phyloP scores from a whole-genome alignment of 768 basidiomycete genomes.

The Nidularia pulvinata region DNA sequence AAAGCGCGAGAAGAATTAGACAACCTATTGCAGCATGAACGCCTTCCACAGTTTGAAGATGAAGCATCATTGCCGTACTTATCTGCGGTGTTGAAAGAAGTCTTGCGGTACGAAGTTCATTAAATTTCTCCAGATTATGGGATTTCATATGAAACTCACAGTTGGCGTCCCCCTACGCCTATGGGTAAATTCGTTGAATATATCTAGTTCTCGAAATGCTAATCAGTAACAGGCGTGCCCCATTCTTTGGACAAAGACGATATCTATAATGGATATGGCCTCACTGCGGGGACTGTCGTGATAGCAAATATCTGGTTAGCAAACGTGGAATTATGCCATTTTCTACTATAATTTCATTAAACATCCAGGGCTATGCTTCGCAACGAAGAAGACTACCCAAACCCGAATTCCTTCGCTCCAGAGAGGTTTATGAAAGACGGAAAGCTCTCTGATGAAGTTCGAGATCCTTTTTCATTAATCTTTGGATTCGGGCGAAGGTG shows the following conservation, averaged over 20 bases:
- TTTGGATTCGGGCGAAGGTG: slow-evolving; percentile 3
- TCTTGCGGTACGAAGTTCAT: slow-evolving; percentile 14
- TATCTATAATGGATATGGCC: slow-evolving; percentile 39
- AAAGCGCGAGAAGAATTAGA: slow-evolving; percentile 39
- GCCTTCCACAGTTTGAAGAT: slow-evolving; percentile 37
- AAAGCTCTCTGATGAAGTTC: background rate
- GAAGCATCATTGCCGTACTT: slow-evolving; percentile 33
- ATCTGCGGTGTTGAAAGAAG: slow-evolving; percentile 30
- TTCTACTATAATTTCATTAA: background rate
- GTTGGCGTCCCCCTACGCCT: slow-evolving; percentile 27
- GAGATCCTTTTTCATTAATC: background rate
- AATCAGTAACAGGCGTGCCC: slow-evolving; percentile 19
- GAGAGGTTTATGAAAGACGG: slow-evolving; percentile 12
- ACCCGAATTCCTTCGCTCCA: slow-evolving; percentile 11
- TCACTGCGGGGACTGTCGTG: slow-evolving; percentile 39
- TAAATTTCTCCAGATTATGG: background rate
- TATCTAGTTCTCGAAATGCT: background rate
- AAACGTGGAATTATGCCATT: background rate
- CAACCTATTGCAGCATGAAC: slow-evolving; percentile 22
- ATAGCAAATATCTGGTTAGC: slow-evolving; percentile 31
- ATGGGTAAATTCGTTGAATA: slow-evolving; percentile 13
- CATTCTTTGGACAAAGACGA: slow-evolving; percentile 36
- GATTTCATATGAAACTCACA: slow-evolving; percentile 2
- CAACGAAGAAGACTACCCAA: background rate
- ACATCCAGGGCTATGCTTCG: slow-evolving; percentile 14